These are phyloP conservation scores for Amanita subjunquillea DNA, from an alignment of 768 basidiomycete genomes.

Conservation along the genomic window DNA sequence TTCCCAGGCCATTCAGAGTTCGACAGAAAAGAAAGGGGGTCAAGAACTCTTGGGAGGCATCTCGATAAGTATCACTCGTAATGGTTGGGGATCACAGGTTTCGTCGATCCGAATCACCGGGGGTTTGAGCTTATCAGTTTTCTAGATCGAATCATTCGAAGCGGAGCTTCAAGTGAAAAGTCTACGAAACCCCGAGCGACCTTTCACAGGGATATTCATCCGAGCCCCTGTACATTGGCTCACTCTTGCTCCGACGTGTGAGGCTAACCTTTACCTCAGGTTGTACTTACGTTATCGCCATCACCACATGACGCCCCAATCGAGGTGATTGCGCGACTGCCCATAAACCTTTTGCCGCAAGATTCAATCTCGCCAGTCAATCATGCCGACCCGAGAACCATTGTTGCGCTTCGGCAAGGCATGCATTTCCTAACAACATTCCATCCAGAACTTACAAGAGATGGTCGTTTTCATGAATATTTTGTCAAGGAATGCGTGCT, in stretches of 20 bases:
- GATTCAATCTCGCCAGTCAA: slow-evolving; percentile 33
- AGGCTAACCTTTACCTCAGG: slow-evolving; percentile 28
- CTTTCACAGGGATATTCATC: slow-evolving; percentile 86
- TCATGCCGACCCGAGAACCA: slow-evolving; percentile 45
- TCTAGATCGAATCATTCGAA: slow-evolving; percentile 85
- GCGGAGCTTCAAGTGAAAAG: slow-evolving; percentile 56
- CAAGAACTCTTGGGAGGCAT: slow-evolving; percentile 82
- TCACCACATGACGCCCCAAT: slow-evolving; percentile 35
- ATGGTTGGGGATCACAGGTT: slow-evolving; percentile 93
- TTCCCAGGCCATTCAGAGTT: slow-evolving; percentile 56
- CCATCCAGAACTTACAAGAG: slow-evolving; percentile 87
- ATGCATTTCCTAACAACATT: slow-evolving; percentile 80
- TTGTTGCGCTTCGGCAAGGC: slow-evolving; percentile 84
- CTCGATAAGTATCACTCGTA: slow-evolving; percentile 70
- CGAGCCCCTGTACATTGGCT: slow-evolving; percentile 67
- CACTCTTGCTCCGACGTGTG: background rate
- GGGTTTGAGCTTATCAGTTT: too few relatives aligned
- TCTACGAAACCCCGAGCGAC: slow-evolving; percentile 43
- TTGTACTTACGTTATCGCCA: slow-evolving; percentile 44
- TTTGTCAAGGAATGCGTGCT: slow-evolving; percentile 73
- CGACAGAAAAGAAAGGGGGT: slow-evolving; percentile 64
- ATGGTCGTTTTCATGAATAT: slow-evolving; percentile 85
- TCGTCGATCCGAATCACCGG: background rate
- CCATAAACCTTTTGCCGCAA: slow-evolving; percentile 19
- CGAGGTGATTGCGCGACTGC: slow-evolving; percentile 17